Percentiles rank a stretch among this genome's conserved stretches.
These are phyloP conservation scores for Setaria viridis DNA, from an alignment of 202 grass and related monocot genomes.

Conservation along the genomic window DNA sequence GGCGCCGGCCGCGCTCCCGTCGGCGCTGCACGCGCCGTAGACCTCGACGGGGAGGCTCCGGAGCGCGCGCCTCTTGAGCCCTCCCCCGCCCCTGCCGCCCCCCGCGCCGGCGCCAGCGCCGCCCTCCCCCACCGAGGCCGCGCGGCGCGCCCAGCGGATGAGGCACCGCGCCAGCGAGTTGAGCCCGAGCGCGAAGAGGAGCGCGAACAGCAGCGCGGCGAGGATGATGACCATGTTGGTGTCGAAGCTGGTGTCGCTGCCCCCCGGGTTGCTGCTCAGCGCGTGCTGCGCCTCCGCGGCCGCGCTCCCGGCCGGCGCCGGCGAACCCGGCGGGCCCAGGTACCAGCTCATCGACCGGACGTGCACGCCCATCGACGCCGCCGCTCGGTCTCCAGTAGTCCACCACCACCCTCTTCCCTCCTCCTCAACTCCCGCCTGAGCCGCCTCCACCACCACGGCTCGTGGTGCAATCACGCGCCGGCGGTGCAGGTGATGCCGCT, in stretches of 20 bases:
- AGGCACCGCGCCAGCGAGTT: constrained; percentile 74
- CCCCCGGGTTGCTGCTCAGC: constrained; percentile 45
- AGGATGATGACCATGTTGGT: constrained; percentile 94
- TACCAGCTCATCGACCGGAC: constrained; percentile 49
- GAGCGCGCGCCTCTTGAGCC: constrained; percentile 64
- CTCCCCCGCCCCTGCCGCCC: not conserved
- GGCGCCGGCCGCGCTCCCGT: not conserved
- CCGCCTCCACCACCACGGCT: not conserved
- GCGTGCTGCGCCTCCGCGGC: constrained; percentile 39
- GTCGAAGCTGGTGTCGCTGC: constrained; percentile 73
- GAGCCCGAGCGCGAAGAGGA: constrained; percentile 72
- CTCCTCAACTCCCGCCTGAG: not conserved
- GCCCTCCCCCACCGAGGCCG: not conserved
- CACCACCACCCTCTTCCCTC: not conserved
- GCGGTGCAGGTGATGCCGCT: constrained; percentile 12
- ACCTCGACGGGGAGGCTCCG: constrained; percentile 74
- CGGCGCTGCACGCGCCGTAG: constrained; percentile 51
- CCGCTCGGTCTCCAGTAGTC: not conserved
- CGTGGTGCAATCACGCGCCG: constrained; percentile 46
- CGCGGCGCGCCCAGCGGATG: constrained; percentile 58
- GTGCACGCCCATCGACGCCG: constrained; percentile 37
- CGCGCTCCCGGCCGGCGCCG: constrained; percentile 24
- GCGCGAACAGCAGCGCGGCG: constrained; percentile 75
- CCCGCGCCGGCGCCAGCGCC: not conserved
- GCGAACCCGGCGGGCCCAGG: constrained; percentile 34